Evolutionary conservation across 306 rosid genomes (phyloP), one percentile per base, ranked within the genome.

Genomic region (Pyrus bretschneideri): DNA sequence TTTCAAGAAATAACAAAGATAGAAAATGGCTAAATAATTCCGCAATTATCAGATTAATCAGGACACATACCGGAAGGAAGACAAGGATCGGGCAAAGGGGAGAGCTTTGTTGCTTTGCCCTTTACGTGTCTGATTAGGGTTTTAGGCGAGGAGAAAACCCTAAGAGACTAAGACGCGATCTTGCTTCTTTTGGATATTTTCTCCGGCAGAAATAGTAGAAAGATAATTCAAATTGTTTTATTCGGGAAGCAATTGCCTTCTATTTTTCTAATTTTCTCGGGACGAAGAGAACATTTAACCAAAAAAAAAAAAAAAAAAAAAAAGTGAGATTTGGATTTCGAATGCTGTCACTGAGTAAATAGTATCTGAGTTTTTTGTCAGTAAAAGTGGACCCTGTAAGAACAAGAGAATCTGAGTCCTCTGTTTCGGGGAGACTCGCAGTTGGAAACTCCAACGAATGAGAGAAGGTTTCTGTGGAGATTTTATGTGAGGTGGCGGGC

Each of bases 271-370:
- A 72, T 72, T 29, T 51, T 49, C 4, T 67, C 35, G 15, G 49
- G 65, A 72, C 3, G 29, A 46, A 58, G 27, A 9, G 72, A 31
- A 79, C 15, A 15, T 46, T 46, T 0, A 12, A 45, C 4, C 0
- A 23, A 23, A 4, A 14, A 14, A 14, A 4, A 4, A 46, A 0
- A 46, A 5, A 49, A 14, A 49, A 49, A 1, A 15, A 49, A 49
- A 67, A 59, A 73, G 76, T 74, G 72, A 75, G 83, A 79, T 79
- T 76, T 70, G 74, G 76, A 75, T 76, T 69, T 65, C 61, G 78
- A 75, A 79, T 70, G 78, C 67, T 46, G 67, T 45, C 76, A 54
- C 82, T 73, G 35, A 42, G 77, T 35, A 63, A 77, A 69, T 11
- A 40, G 23, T 22, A 68, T 33, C 21, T 5, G 27, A 58, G 18